Evolutionary conservation across 208 protist species (phyloP).

Genomic region (Crithidia bombi): DNA sequence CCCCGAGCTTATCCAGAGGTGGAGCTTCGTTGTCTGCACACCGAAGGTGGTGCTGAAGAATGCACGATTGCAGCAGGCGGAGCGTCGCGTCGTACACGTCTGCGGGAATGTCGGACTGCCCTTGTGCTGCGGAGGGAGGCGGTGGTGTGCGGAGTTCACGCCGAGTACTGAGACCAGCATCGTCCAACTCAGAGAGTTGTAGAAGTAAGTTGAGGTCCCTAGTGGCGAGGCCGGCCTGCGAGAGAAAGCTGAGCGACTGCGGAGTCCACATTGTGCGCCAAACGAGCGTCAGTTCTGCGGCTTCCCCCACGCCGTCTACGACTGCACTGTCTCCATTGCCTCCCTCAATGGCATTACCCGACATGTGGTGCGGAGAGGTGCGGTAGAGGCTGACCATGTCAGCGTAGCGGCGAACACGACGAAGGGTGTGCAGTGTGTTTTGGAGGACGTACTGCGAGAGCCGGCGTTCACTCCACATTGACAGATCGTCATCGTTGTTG

Average conservation of each 20-base stretch:
- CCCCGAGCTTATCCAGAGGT: too few species aligned
- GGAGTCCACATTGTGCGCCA: constrained; percentile 47
- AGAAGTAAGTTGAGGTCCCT: constrained; percentile 52
- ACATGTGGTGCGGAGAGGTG: constrained; percentile 6
- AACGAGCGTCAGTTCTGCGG: constrained; percentile 20
- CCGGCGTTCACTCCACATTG: constrained; percentile 11
- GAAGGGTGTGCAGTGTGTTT: constrained; percentile 53
- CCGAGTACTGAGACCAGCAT: background rate
- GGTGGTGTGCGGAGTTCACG: background rate
- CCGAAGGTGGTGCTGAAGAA: constrained; percentile 17
- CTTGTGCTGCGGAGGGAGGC: background rate
- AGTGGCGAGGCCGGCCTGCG: constrained; percentile 62
- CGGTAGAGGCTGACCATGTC: constrained; percentile 47
- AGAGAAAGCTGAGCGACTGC: constrained; percentile 44
- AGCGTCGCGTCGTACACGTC: constrained; percentile 69
- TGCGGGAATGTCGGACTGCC: constrained; percentile 9
- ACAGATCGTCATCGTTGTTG: background rate
- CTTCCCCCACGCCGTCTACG: too few species aligned
- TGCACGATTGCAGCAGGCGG: constrained; percentile 49
- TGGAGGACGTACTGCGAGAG: constrained; percentile 46
- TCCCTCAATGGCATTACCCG: background rate
- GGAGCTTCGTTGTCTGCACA: too few species aligned
- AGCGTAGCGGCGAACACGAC: constrained; percentile 48
- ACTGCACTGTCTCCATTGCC: background rate
- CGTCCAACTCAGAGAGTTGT: constrained; percentile 18